phyloP scores from a whole-genome alignment of 2,329 filamentous ascomycete genomes.

The Trichoderma breve region DNA sequence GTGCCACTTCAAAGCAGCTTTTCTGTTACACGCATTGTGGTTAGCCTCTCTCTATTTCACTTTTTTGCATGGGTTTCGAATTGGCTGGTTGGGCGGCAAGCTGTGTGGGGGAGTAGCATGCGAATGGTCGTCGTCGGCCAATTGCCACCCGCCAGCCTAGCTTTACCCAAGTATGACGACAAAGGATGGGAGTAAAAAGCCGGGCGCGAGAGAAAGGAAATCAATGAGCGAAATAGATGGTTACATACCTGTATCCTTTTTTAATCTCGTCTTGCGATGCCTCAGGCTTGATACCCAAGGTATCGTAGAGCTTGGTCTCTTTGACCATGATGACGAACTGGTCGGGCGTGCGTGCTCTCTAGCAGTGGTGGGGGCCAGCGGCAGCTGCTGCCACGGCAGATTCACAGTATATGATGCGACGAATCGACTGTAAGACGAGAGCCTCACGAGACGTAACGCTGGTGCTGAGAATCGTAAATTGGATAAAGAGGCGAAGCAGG shows the following conservation, averaged over 20 bases:
- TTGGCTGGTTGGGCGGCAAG: neutral
- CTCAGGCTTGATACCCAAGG: constrained; percentile 72
- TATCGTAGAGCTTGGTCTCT: constrained; percentile 94
- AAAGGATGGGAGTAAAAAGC: neutral
- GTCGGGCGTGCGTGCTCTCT: neutral
- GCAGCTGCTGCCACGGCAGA: neutral
- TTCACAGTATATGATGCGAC: neutral
- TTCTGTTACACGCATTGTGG: constrained; percentile 49
- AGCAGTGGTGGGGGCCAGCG: neutral
- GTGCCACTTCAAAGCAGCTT: constrained; percentile 86
- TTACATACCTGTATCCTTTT: constrained; percentile 80
- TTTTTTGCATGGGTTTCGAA: neutral
- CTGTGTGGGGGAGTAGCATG: constrained; percentile 16
- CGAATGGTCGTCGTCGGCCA: neutral
- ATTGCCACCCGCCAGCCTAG: constrained; percentile 17
- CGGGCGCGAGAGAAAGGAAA: neutral
- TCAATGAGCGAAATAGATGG: constrained; percentile 5
- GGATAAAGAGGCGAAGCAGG: neutral
- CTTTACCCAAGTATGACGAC: constrained; percentile 9
- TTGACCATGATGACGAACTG: constrained; percentile 68
- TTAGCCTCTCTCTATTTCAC: constrained; percentile 33
- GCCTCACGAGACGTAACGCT: neutral
- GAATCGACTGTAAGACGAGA: neutral
- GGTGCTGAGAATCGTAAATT: neutral
- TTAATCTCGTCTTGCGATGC: constrained; percentile 94